Percentiles rank a stretch among this genome's conserved stretches.
phyloP scores from a whole-genome alignment of 1,284 basidiomycete genomes.

The Ustilago lituana region DNA sequence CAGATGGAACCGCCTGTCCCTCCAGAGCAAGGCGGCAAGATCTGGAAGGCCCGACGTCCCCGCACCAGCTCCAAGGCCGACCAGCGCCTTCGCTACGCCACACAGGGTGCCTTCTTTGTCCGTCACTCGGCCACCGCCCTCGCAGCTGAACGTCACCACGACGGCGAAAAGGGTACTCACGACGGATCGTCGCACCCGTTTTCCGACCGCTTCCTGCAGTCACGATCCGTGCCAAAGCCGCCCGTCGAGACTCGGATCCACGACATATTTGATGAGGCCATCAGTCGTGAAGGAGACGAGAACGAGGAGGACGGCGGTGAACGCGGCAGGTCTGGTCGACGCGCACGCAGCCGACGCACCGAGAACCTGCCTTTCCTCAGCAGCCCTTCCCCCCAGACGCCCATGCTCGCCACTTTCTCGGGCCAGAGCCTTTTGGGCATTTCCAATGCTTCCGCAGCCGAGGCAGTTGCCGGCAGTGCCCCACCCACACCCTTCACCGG shows the following conservation, averaged over 20 bases:
- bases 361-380: constrained; percentile 52
- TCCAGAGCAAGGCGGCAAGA: constrained; percentile 28
- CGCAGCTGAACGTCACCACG: constrained; percentile 14
- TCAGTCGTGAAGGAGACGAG: constrained; percentile 27
- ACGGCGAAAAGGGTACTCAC: background rate
- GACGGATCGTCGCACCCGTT: constrained; percentile 32
- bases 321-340: constrained; percentile 27
- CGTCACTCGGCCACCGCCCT: constrained; percentile 23
- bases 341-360: constrained; percentile 45
- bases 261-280: constrained; percentile 41
- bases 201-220: constrained; percentile 37
- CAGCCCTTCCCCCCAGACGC: constrained; percentile 31
- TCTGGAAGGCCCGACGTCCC: constrained; percentile 32
- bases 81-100: constrained; percentile 36
- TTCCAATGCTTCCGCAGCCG: background rate
- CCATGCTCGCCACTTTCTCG: constrained; percentile 9
- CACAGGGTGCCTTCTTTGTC: constrained; percentile 37
- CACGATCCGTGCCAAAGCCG: constrained; percentile 23
- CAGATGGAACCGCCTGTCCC: constrained; percentile 28
- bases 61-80: constrained; percentile 38
- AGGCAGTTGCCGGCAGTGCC: constrained; percentile 8
- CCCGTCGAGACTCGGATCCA: constrained; percentile 28
- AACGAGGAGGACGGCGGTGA: constrained; percentile 35
- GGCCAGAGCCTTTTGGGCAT: background rate
- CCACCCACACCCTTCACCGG: constrained; percentile 36